A percentile compares a stretch with the other conserved stretches of the same genome.
phyloP scores from a whole-genome alignment of 2,329 filamentous ascomycete genomes.

The Cercospora citrullina region DNA sequence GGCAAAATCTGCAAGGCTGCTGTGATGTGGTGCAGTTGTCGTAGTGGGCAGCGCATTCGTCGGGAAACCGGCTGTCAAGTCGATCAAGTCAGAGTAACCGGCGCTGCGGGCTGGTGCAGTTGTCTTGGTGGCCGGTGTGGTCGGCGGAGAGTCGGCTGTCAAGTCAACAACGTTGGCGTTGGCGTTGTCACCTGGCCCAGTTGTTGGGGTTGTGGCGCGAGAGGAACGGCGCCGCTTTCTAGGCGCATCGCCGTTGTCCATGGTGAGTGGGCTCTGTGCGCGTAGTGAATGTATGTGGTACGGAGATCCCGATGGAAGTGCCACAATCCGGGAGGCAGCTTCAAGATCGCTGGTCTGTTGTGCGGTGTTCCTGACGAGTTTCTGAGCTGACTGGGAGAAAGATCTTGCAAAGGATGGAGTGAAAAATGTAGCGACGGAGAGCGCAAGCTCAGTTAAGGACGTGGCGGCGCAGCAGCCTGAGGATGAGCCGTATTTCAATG shows the following conservation, averaged over 20 bases:
- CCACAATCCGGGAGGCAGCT: not conserved
- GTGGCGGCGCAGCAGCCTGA: not conserved
- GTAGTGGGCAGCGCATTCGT: not conserved
- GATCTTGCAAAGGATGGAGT: not conserved
- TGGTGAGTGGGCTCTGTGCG: slow-evolving; percentile 1
- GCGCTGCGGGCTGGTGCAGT: not conserved
- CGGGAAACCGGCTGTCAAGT: not conserved
- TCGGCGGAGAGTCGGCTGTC: slow-evolving; percentile 10
- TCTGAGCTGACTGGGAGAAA: not conserved
- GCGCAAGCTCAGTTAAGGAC: not conserved
- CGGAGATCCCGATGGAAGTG: not conserved
- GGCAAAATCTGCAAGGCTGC: not conserved
- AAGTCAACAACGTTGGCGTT: slow-evolving; percentile 5
- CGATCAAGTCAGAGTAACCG: not conserved
- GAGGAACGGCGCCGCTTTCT: slow-evolving; percentile 16
- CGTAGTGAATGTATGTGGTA: not conserved
- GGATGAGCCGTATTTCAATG: not conserved
- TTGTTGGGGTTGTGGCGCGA: not conserved
- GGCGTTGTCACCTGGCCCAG: not conserved
- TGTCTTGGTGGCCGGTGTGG: not conserved
- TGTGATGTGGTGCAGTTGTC: not conserved
- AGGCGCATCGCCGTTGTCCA: slow-evolving; percentile 15
- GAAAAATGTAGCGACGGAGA: not conserved
- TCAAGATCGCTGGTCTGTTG: not conserved
- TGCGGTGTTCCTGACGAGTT: not conserved